Base-by-base conservation (phyloP, 768 basidiomycete species). In the Russula foetens region DNA sequence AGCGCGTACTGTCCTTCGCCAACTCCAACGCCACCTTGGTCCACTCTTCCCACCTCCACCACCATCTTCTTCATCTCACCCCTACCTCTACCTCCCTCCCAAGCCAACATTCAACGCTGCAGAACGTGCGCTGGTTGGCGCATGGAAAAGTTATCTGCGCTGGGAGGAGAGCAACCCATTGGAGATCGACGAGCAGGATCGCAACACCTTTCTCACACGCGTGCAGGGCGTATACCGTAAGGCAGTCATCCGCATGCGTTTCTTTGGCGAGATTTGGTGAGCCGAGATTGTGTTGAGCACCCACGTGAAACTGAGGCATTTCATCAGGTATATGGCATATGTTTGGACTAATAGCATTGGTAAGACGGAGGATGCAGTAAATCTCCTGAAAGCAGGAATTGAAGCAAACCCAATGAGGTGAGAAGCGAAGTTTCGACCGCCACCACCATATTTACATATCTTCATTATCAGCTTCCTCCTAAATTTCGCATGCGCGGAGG, bases 161-260 rank as follows among this genome's bases (percentile, higher is more conserved):
- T 98, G 90, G 90, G 96, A 99, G 72, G 92, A 96, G 71, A 81
- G 80, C 65, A 98, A 99, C 69, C 96, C 94, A 0, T 80, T 98
- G 54, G 92, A 93, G 72, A 83, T 98, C 43, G 92, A 95, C 64
- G 89, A 90, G 53, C 86, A 84, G 68, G 92, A 96, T 66, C 79
- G 81, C 62, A 73, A 77, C 1, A 79, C 80, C 8, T 72, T 97
- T 41, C 77, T 85, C 50, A 79, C 77, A 6, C 80, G 97, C 26
- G 78, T 98, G 12, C 84, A 85, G 67, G 84, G 85, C 47, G 90
- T 91, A 21, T 92, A 97, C 70, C 81, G 87, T 64, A 93, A 96
- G 73, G 94, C 93, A 11, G 76, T 97, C 51, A 86, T 90, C 51
- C 83, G 90, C 59, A 91, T 98, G 91, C 79, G 96, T 45, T 98